Conservation (phyloP, 371 early-diverging fungal species). For the Lichtheimia hyalospora region DNA sequence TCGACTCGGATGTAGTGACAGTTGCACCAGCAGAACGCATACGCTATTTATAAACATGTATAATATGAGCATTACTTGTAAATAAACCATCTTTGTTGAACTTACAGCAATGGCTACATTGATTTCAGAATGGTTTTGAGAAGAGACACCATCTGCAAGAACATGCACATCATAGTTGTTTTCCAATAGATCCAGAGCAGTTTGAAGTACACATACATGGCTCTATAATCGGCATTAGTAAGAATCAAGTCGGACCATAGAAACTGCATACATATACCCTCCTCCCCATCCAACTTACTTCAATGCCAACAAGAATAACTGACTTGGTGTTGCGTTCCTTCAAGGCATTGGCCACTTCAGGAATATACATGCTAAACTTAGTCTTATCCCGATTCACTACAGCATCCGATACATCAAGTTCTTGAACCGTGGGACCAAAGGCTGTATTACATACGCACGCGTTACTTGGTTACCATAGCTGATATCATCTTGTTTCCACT, state of each 20-base stretch:
- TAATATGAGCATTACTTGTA: constrained; percentile 2
- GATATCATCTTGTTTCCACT: neutral
- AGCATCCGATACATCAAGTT: constrained; percentile 73
- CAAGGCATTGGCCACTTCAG: constrained; percentile 64
- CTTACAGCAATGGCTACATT: constrained; percentile 80
- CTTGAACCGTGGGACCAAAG: constrained; percentile 79
- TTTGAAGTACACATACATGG: constrained; percentile 94
- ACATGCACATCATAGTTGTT: constrained; percentile 80
- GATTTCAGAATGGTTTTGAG: constrained; percentile 83
- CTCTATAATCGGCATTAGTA: constrained; percentile 45
- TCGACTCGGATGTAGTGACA: constrained; percentile 86
- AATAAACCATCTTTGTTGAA: neutral
- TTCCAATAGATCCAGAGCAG: constrained; percentile 85
- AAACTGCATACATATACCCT: neutral
- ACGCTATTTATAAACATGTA: constrained; percentile 41
- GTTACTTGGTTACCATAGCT: constrained; percentile 7
- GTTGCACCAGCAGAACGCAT: constrained; percentile 75
- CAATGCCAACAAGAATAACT: constrained; percentile 90
- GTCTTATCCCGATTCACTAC: constrained; percentile 65
- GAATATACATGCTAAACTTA: constrained; percentile 89
- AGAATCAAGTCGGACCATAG: neutral
- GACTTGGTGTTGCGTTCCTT: constrained; percentile 59
- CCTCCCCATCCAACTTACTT: constrained; percentile 47
- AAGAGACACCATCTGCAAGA: constrained; percentile 90
- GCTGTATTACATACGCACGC: constrained; percentile 36